phyloP scores from a whole-genome alignment of 352 stramenopile genomes.

The Globisporangium okanoganense region DNA sequence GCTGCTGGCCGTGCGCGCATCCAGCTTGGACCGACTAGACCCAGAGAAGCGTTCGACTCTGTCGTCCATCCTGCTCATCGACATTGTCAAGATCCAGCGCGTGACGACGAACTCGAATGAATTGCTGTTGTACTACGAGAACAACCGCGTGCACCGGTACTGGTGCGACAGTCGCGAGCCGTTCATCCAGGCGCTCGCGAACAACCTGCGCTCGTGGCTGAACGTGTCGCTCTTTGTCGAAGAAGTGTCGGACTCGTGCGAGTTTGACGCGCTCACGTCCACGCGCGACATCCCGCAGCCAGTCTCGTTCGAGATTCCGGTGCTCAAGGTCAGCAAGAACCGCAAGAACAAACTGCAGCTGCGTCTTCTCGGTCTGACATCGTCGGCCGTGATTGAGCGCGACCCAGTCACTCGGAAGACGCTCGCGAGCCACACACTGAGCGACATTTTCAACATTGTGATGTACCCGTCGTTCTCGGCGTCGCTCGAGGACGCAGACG shows the following conservation, averaged over 20 bases:
- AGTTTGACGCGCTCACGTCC: conserved; percentile 79
- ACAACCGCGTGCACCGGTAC: conserved; percentile 85
- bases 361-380: conserved; percentile 66
- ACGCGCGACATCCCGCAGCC: conserved; percentile 76
- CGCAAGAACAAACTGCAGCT: conserved; percentile 64
- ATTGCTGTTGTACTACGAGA: conserved; percentile 80
- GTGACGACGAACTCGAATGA: conserved; percentile 84
- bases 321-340: conserved; percentile 86
- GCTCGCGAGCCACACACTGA: conserved; percentile 56
- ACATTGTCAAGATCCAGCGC: conserved; percentile 88
- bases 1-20: conserved; percentile 68
- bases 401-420: conserved; percentile 71
- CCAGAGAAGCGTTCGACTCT: conserved; percentile 56
- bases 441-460: conserved; percentile 85
- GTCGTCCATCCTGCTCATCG: conserved; percentile 81
- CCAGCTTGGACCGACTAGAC: conserved; percentile 76
- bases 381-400: conserved; percentile 66
- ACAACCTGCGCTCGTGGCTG: conserved; percentile 85
- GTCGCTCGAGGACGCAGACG: conserved; percentile 37
- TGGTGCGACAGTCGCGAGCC: conserved; percentile 83
- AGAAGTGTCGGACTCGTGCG: conserved; percentile 77
- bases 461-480: conserved; percentile 83
- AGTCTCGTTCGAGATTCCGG: conserved; percentile 80
- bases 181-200: conserved; percentile 84
- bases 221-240: conserved; percentile 79